Evolutionary conservation across 768 basidiomycete species (phyloP).

Genomic region (Tulasnella sp.): DNA sequence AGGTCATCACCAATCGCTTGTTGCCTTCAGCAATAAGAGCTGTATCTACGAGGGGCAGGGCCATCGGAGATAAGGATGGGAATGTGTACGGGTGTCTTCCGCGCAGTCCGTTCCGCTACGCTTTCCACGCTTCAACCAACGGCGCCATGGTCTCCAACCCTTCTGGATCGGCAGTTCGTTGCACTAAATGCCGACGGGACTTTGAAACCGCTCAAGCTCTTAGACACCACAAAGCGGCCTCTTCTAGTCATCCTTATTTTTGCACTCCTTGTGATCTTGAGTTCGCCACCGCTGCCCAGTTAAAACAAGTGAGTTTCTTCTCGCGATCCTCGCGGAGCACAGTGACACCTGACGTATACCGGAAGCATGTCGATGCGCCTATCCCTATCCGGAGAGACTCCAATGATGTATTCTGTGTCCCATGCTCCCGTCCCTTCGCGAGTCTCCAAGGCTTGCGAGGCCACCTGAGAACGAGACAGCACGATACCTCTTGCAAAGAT

Average conservation of each 20-base stretch:
- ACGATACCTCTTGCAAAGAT: no score
- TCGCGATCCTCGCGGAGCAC: neutral
- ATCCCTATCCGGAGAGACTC: neutral
- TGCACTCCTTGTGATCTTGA: neutral
- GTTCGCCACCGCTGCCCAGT: neutral
- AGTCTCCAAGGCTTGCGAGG: no score
- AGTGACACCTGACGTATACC: neutral
- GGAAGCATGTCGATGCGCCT: neutral
- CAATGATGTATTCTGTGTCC: no score
- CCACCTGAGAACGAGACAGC: no score
- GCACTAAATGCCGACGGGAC: neutral
- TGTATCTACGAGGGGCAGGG: no score
- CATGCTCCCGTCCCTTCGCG: no score
- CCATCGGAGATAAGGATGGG: no score
- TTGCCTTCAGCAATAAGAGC: no score
- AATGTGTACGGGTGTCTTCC: no score
- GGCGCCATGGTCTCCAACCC: neutral
- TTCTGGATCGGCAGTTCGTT: neutral
- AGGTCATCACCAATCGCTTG: no score
- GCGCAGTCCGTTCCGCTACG: neutral
- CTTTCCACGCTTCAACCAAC: neutral
- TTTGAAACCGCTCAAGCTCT: neutral
- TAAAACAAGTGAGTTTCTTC: neutral
- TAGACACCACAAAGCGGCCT: neutral
- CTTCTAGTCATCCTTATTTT: neutral